These are phyloP conservation scores for Cryphonectria nitschkei DNA, from an alignment of 2,329 filamentous ascomycete genomes.

Conservation along the genomic window DNA sequence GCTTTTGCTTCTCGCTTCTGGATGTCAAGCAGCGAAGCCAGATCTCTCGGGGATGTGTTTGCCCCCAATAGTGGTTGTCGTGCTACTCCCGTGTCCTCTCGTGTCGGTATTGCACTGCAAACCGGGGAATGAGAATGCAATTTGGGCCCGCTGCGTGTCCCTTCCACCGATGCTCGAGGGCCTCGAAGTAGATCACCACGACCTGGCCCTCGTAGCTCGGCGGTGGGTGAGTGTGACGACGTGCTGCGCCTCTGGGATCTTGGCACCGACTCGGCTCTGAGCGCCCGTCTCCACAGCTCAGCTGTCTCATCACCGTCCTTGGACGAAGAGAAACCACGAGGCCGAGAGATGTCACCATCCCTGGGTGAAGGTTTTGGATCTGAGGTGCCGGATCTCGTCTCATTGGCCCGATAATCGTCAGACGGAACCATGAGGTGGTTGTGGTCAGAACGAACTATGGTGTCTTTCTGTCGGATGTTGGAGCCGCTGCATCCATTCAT, in stretches of 20 bases:
- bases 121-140: conserved; percentile 18
- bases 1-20: conserved; percentile 17
- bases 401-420: neutral
- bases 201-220: conserved; percentile 4
- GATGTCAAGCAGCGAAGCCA: conserved; percentile 15
- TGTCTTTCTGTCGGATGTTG: neutral
- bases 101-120: conserved; percentile 2
- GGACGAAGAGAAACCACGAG: conserved; percentile 27
- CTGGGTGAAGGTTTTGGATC: neutral
- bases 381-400: neutral
- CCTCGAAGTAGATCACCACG: neutral
- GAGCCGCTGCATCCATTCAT: conserved; percentile 10
- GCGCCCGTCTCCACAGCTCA: conserved; percentile 30
- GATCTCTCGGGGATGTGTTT: conserved; percentile 15
- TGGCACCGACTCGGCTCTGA: conserved; percentile 27
- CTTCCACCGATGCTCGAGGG: conserved; percentile 11
- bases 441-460: neutral
- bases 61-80: conserved; percentile 17
- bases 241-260: conserved; percentile 22
- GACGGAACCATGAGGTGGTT: conserved; percentile 20
- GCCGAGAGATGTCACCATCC: neutral
- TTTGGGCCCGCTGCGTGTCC: conserved; percentile 11
- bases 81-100: conserved; percentile 13
- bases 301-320: conserved; percentile 26
- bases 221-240: conserved; percentile 5